Evolutionary conservation across 768 basidiomycete species (phyloP), one percentile per base, ranked within the genome.

Genomic region (Rhodotorula babjevae): DNA sequence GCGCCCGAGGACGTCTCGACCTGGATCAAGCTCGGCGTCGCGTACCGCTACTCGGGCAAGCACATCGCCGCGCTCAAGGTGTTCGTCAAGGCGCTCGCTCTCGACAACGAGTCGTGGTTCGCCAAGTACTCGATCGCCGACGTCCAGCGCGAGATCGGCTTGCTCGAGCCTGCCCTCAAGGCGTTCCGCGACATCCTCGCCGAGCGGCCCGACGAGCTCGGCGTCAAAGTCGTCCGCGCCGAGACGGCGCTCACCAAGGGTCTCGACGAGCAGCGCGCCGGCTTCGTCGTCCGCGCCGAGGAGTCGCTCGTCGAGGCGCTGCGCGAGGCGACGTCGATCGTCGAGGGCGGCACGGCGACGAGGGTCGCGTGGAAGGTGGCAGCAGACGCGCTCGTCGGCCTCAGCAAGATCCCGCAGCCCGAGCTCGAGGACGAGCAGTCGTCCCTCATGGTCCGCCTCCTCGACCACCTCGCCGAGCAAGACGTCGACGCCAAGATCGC

Each of bases 1-100:
- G 64, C 68, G 2, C 85, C 87, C 3, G 86, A 88, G 5, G 93
- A 98, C 80, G 85, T 87, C 21, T 80, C 87, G 25, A 86, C 89
- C n/a, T 98, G 95, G 96, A 84, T 93, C 23, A 87, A 91, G 50
- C 85, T 99, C 6, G 94, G 94, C 3, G 92, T 96, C 81, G 90
- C 92, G 0, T 98, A 99, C 77, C 87, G 86, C 76, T 89, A 86
- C 78, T 89, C 91, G 19, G 95, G 96, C 61, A 87, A 92, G 47
- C 90, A 93, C 76, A 87, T 87, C 27, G 94, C 96, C 25, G 91
- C 93, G 0, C 81, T 96, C 70, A 98, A 95, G 80, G 90, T 94
- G 0, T 86, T 98, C 29, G 82, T 84, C 16, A 88, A 85, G 60
- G 92, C 92, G 0, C 85, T 86, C 23, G 87, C 89, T 71, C 84